Percentiles rank a stretch among this genome's conserved stretches.
Conservation (phyloP, 73 alveolate genomes). For the Halteria grandinella region DNA sequence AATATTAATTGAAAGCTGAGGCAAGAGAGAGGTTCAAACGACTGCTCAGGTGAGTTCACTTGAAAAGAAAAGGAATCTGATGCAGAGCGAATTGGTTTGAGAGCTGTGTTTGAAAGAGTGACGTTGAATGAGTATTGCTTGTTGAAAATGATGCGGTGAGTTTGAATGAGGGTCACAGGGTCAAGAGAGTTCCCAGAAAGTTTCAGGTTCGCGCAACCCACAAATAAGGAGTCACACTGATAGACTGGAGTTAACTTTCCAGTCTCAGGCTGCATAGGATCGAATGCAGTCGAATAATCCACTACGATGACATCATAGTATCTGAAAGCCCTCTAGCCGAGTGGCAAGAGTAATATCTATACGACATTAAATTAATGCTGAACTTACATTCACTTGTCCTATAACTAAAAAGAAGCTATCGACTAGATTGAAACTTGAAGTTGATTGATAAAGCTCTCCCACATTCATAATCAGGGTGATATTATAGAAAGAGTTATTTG, state of each 20-base stretch:
- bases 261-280: conserved; percentile 25
- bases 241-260: neutral
- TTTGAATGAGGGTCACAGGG: neutral
- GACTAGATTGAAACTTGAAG: neutral
- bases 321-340: neutral
- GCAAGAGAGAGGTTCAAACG: neutral
- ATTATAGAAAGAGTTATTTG: neutral
- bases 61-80: neutral
- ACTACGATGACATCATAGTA: neutral
- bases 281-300: conserved; percentile 5
- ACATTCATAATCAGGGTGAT: neutral
- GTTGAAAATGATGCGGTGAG: conserved; percentile 8
- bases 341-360: neutral
- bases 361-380: neutral
- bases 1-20: neutral
- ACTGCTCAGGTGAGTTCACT: conserved; percentile 1
- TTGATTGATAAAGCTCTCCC: neutral
- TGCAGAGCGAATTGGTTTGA: neutral
- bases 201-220: neutral
- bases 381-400: conserved; percentile 12
- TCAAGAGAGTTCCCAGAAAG: neutral
- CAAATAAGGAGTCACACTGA: neutral
- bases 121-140: conserved; percentile 7
- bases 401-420: conserved; percentile 1
- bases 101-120: conserved; percentile 9